Percentiles rank a stretch among this genome's conserved stretches.
Evolutionary conservation across 2,329 filamentous ascomycete species (phyloP).

Genomic region (Diplodia corticola): DNA sequence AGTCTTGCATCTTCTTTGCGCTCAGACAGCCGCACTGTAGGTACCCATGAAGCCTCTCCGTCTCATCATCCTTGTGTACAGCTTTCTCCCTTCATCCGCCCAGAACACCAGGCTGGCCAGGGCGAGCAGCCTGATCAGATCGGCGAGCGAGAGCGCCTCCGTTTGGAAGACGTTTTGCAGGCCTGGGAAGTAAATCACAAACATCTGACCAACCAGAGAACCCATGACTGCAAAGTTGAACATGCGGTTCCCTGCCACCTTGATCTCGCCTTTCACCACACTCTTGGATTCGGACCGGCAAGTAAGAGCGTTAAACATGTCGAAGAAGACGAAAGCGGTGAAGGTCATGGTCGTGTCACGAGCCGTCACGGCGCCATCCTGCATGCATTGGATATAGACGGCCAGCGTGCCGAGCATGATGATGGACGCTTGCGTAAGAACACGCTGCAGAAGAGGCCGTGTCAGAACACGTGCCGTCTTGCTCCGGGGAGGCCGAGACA

Average conservation of each 20-base stretch:
- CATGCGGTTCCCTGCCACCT: slow-evolving; percentile 77
- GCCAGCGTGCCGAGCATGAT: slow-evolving; percentile 92
- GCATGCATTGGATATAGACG: slow-evolving; percentile 91
- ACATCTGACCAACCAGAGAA: slow-evolving; percentile 78
- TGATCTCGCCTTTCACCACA: slow-evolving; percentile 79
- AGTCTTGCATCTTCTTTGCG: not conserved
- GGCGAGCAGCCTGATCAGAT: slow-evolving; percentile 70
- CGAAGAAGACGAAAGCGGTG: slow-evolving; percentile 97
- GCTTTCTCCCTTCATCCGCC: slow-evolving; percentile 90
- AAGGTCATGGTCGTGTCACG: slow-evolving; percentile 99
- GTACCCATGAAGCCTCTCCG: slow-evolving; percentile 33
- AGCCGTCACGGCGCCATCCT: slow-evolving; percentile 78
- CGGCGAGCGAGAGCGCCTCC: slow-evolving; percentile 72
- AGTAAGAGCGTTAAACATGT: slow-evolving; percentile 98
- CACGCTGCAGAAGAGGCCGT: slow-evolving; percentile 74
- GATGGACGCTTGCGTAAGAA: slow-evolving; percentile 80
- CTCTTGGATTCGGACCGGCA: slow-evolving; percentile 92
- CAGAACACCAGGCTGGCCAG: slow-evolving; percentile 92
- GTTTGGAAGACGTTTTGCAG: slow-evolving; percentile 96
- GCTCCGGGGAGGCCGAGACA: slow-evolving; percentile 84
- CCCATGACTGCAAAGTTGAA: slow-evolving; percentile 95
- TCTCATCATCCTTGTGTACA: slow-evolving; percentile 45
- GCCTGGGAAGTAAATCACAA: slow-evolving; percentile 94
- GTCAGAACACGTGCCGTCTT: slow-evolving; percentile 92
- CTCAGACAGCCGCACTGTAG: slow-evolving; percentile 43